Percentiles rank a stretch among this genome's conserved stretches.
phyloP scores from a whole-genome alignment of 1,139 yeast genomes.

The Schwanniomyces etchellsii region DNA sequence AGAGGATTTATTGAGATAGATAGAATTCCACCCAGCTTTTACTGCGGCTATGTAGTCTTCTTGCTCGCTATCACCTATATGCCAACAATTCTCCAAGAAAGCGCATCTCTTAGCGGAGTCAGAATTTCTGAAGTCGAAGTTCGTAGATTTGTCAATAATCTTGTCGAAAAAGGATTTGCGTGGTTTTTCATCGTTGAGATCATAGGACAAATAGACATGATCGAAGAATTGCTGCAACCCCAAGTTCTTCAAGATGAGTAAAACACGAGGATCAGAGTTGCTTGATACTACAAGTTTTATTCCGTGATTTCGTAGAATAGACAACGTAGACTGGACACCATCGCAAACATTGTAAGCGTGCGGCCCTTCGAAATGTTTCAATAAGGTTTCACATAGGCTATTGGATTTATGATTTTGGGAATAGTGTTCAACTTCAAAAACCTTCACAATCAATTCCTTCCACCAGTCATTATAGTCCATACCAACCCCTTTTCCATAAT shows the following conservation, averaged over 20 bases:
- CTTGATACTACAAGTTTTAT: conserved; percentile 44
- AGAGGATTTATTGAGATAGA: conserved; percentile 43
- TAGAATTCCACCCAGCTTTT: conserved; percentile 58
- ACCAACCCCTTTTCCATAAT: conserved; percentile 48
- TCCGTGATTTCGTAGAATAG: conserved; percentile 21
- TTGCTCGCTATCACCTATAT: conserved; percentile 55
- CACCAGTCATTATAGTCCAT: conserved; percentile 49
- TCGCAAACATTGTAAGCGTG: conserved; percentile 50
- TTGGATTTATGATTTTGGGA: conserved; percentile 13
- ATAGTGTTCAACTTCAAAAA: conserved; percentile 31
- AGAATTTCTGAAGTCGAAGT: not conserved
- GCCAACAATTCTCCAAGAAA: conserved; percentile 42
- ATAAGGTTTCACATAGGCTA: conserved; percentile 31
- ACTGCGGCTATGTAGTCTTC: conserved; percentile 51
- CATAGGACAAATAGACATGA: conserved; percentile 47
- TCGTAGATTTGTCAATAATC: conserved; percentile 16
- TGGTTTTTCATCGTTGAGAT: conserved; percentile 51
- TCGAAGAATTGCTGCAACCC: conserved; percentile 35
- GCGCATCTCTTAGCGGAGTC: conserved; percentile 6
- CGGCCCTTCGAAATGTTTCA: conserved; percentile 40
- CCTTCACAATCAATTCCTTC: conserved; percentile 40
- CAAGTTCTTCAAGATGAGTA: conserved; percentile 38
- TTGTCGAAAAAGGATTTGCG: conserved; percentile 38
- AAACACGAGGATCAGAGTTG: conserved; percentile 55
- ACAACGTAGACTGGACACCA: conserved; percentile 48